Conservation (phyloP, 2,329 filamentous ascomycete species). For the Niveomyces coronatus region DNA sequence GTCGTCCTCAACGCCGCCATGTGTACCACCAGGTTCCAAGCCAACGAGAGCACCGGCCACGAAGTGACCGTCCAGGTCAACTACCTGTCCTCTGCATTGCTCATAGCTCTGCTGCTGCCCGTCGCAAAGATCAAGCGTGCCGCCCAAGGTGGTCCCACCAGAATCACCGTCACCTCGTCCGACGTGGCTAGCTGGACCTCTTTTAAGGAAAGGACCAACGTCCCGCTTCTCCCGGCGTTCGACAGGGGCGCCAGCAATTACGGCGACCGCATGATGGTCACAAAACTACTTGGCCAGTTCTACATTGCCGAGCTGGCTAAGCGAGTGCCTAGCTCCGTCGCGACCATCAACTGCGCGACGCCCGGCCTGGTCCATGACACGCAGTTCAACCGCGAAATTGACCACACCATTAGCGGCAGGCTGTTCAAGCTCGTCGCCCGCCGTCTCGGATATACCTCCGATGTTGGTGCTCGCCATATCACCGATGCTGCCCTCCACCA, state of each 20-base stretch:
- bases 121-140: slow-evolving; percentile 27
- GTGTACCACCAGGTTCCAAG: neutral
- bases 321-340: slow-evolving; percentile 15
- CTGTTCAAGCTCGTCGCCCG: slow-evolving; percentile 5
- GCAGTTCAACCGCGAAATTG: slow-evolving; percentile 11
- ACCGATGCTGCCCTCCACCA: slow-evolving; percentile 7
- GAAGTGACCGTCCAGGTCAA: slow-evolving; percentile 39
- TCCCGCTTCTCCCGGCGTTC: slow-evolving; percentile 13
- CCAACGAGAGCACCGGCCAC: slow-evolving; percentile 20
- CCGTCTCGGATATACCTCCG: neutral
- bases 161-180: slow-evolving; percentile 17
- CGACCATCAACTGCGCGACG: slow-evolving; percentile 14
- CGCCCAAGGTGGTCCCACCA: slow-evolving; percentile 5
- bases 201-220: slow-evolving; percentile 12
- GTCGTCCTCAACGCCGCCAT: slow-evolving; percentile 26
- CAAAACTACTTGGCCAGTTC: slow-evolving; percentile 23
- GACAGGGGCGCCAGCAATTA: slow-evolving; percentile 9
- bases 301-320: slow-evolving; percentile 22
- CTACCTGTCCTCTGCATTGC: slow-evolving; percentile 37
- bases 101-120: slow-evolving; percentile 36
- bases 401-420: slow-evolving; percentile 7
- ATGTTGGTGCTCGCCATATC: slow-evolving; percentile 9
- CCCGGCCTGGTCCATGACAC: slow-evolving; percentile 13
- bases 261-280: slow-evolving; percentile 13
- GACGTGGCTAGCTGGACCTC: slow-evolving; percentile 14